Evolutionary conservation across 345 rosid genomes (phyloP), one percentile per base, ranked within the genome.

Genomic region (Iberis pinnata): DNA sequence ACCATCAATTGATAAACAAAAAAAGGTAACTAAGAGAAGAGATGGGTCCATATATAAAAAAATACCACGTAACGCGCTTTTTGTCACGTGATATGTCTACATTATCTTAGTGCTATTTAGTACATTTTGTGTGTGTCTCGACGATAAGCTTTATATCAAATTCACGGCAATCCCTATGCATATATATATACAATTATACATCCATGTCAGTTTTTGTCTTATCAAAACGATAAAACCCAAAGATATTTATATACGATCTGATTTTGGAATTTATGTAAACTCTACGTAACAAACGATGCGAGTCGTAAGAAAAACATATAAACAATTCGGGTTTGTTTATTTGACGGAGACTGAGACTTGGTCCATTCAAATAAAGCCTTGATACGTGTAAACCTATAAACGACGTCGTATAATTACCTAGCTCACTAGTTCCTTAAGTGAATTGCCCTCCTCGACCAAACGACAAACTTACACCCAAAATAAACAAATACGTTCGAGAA

Each of bases 41-140:
- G 19, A 35, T 58, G 54, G 70, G 70, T 36, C 64, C 70, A 65
- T 43, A 25, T 5, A 12, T 36, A 9, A 32, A 9, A 32, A 44
- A 58, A 66, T 49, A 52, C 49, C 65, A 66, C 60, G 55, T 66
- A 66, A 66, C 65, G 60, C 70, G 65, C 65, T 66, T 66, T 58
- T 44, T 33, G 7, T 58, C 65, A 66, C 60, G 65, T 66, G 70
- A 51, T 44, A 38, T 66, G 65, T 66, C 70, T 66, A 51, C 49
- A 58, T 43, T 58, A 0, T 44, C 60, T n/a, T 66, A 44, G 55
- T 35, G 65, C 51, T 42, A 51, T 58, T n/a, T 66, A 66, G 55
- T 66, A 45, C 55, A 55, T 38, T 53, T 43, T 39, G n/a, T n/a
- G n/a, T n/a, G n/a, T 51, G 15, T 16, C 1, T 18, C 35, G 25